phyloP scores from a whole-genome alignment of 1,139 yeast genomes.

The Pichia sp. region DNA sequence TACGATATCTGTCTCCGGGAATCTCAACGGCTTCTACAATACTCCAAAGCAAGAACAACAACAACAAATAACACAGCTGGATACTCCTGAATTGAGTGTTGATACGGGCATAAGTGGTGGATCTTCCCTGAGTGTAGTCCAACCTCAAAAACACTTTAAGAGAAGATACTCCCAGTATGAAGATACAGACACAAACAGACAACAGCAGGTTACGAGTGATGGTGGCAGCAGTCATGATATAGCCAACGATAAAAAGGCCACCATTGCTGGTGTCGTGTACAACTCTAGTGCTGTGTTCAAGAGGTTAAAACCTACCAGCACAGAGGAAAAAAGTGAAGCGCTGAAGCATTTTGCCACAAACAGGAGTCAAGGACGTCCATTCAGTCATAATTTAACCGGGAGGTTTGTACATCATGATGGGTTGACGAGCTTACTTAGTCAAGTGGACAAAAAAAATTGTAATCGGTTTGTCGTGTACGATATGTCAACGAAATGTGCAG shows the following conservation, averaged over 20 bases:
- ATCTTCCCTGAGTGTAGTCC: no score
- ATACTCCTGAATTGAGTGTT: no score
- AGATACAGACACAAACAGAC: no score
- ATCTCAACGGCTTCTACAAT: no score
- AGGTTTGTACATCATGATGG: slow-evolving; percentile 26
- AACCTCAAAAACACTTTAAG: no score
- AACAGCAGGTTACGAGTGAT: no score
- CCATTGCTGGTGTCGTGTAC: slow-evolving; percentile 22
- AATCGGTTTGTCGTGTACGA: slow-evolving; percentile 19
- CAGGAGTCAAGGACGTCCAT: slow-evolving; percentile 34
- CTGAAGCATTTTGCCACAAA: slow-evolving; percentile 6
- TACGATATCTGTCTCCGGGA: no score
- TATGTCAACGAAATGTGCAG: slow-evolving; percentile 10
- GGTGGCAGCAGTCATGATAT: no score
- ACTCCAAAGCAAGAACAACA: no score
- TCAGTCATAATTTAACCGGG: slow-evolving; percentile 29
- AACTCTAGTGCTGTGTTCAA: slow-evolving; percentile 23
- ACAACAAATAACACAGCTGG: no score
- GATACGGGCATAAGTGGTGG: no score
- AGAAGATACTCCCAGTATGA: no score
- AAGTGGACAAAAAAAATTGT: slow-evolving; percentile 18
- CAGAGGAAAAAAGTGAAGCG: slow-evolving; percentile 12
- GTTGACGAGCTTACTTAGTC: slow-evolving; percentile 19
- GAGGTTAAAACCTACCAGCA: slow-evolving; percentile 16
- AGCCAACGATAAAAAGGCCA: slow-evolving; percentile 15